A percentile compares a stretch with the other conserved stretches of the same genome.
phyloP scores from a whole-genome alignment of 1,284 basidiomycete genomes.

The Ustanciosporium gigantosporum region DNA sequence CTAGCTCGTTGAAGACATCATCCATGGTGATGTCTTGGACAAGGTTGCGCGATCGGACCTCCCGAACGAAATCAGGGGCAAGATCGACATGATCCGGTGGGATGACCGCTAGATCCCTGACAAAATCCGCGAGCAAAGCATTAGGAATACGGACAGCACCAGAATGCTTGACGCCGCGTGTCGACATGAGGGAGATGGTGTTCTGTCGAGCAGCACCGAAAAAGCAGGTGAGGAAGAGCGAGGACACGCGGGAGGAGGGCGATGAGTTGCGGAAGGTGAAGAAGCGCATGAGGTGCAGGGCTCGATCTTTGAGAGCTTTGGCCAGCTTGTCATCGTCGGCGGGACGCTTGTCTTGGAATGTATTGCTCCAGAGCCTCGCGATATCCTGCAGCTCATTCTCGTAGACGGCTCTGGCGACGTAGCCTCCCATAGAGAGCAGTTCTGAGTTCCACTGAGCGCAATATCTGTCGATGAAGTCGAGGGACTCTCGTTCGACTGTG shows the following conservation, averaged over 20 bases:
- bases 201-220: constrained; percentile 69
- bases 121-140: constrained; percentile 73
- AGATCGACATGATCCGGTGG: constrained; percentile 71
- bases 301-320: constrained; percentile 63
- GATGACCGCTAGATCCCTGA: constrained; percentile 78
- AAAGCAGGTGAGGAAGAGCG: constrained; percentile 78
- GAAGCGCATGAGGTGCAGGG: constrained; percentile 76
- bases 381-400: constrained; percentile 74
- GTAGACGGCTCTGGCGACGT: constrained; percentile 80
- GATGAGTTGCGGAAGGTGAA: constrained; percentile 69
- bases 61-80: constrained; percentile 71
- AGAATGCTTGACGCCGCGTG: constrained; percentile 74
- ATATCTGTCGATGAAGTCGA: constrained; percentile 68
- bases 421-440: constrained; percentile 65
- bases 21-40: constrained; percentile 81
- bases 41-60: constrained; percentile 71
- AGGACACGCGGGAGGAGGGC: constrained; percentile 81
- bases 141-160: constrained; percentile 79
- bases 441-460: constrained; percentile 57
- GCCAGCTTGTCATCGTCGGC: constrained; percentile 64
- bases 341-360: constrained; percentile 66
- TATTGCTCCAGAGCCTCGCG: constrained; percentile 59
- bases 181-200: constrained; percentile 77
- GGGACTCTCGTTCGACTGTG: constrained; percentile 92
- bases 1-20: constrained; percentile 83